A percentile compares a stretch with the other conserved stretches of the same genome.
Conservation (phyloP, 768 basidiomycete genomes). For the Tricholoma sp. region DNA sequence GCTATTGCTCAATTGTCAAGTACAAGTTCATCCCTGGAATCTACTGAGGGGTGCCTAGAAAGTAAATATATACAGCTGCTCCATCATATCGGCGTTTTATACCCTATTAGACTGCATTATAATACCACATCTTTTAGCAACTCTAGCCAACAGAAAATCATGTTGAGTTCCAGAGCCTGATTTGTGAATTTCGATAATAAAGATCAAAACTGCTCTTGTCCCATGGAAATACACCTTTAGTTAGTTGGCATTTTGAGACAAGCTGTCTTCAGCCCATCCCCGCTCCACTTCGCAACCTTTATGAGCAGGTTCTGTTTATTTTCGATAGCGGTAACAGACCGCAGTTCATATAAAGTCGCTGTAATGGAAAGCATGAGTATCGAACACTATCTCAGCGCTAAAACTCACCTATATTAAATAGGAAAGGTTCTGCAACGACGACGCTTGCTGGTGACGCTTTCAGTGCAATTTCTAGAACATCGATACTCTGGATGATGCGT, state of each 20-base stretch:
- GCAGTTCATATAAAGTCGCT: conserved; percentile 84
- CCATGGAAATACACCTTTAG: neutral
- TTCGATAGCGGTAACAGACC: conserved; percentile 63
- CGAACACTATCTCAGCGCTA: neutral
- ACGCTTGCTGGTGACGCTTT: conserved; percentile 62
- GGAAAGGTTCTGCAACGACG: conserved; percentile 73
- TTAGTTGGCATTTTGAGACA: conserved; percentile 77
- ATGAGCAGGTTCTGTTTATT: conserved; percentile 72
- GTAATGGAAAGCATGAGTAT: neutral
- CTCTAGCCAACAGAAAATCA: too few relatives aligned
- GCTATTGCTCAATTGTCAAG: conserved; percentile 81
- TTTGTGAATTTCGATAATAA: too few relatives aligned
- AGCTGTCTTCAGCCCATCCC: conserved; percentile 71
- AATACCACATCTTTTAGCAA: neutral
- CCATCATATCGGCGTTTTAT: neutral
- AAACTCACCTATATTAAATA: conserved; percentile 72
- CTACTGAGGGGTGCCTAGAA: conserved; percentile 45
- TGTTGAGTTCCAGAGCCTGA: too few relatives aligned
- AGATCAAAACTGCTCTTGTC: too few relatives aligned
- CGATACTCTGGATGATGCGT: conserved; percentile 48
- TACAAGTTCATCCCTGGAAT: conserved; percentile 88
- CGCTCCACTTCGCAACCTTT: conserved; percentile 82
- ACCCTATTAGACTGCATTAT: neutral
- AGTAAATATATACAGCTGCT: neutral
- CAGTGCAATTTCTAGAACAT: conserved; percentile 59